Evolutionary conservation across 2,329 filamentous ascomycete genomes (phyloP).

Genomic region (Calonectria hongkongensis): DNA sequence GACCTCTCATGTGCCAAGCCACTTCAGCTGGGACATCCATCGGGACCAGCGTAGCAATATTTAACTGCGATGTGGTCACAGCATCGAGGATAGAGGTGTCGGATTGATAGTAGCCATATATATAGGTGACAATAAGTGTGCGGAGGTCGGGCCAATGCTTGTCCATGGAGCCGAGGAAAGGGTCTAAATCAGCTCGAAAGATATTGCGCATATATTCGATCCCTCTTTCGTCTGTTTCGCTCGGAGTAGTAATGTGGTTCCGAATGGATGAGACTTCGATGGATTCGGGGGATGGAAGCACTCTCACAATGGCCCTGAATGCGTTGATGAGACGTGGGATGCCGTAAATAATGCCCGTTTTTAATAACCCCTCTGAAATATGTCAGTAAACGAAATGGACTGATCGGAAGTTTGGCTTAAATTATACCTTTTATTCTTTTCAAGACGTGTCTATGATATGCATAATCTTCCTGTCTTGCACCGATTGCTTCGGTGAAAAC

Average conservation of each 20-base stretch:
- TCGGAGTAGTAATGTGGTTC: constrained; percentile 43
- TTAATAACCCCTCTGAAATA: constrained; percentile 46
- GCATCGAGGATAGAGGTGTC: constrained; percentile 50
- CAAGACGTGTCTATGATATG: constrained; percentile 40
- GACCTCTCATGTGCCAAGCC: constrained; percentile 53
- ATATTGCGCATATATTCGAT: constrained; percentile 54
- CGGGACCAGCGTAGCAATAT: constrained; percentile 52
- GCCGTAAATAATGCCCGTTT: constrained; percentile 54
- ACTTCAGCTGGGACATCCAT: constrained; percentile 54
- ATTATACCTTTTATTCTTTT: constrained; percentile 40
- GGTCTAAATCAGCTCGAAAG: constrained; percentile 53
- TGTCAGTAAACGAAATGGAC: background rate
- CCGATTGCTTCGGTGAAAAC: constrained; percentile 41
- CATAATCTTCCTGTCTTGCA: constrained; percentile 25
- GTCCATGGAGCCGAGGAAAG: constrained; percentile 51
- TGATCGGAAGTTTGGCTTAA: too few relatives aligned
- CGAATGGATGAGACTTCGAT: constrained; percentile 48
- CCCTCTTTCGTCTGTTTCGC: constrained; percentile 45
- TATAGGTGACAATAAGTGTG: constrained; percentile 50
- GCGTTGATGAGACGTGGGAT: constrained; percentile 55
- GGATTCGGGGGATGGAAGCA: constrained; percentile 45
- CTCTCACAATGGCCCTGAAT: constrained; percentile 48
- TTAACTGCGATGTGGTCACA: constrained; percentile 50
- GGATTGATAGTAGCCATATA: constrained; percentile 54
- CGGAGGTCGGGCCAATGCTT: constrained; percentile 53